Percentiles rank a stretch among this genome's conserved stretches.
phyloP scores from a whole-genome alignment of 495 filamentous ascomycete species.

The Aspergillus incahuasiensis region DNA sequence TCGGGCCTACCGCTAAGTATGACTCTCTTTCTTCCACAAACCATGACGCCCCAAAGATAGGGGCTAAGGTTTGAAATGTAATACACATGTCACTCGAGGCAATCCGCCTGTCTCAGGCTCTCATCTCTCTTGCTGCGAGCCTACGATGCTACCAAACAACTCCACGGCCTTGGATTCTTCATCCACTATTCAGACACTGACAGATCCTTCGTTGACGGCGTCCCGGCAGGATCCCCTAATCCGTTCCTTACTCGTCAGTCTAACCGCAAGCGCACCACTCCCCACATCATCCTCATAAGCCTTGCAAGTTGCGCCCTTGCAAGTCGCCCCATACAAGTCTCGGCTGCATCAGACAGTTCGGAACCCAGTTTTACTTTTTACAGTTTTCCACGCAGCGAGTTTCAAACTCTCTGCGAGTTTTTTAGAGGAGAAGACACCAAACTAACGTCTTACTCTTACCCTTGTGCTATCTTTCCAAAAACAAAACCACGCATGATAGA shows the following conservation, averaged over 20 bases:
- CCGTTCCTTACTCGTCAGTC: neutral
- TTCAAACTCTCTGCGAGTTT: neutral
- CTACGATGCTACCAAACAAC: neutral
- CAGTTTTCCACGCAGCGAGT: neutral
- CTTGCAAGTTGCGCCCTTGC: neutral
- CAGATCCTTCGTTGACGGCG: neutral
- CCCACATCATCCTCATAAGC: neutral
- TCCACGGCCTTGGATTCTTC: neutral
- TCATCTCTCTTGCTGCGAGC: neutral
- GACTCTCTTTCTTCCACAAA: neutral
- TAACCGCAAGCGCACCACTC: neutral
- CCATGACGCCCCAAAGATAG: neutral
- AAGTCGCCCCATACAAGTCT: neutral
- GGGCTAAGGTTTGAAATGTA: neutral
- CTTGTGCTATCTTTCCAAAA: no score
- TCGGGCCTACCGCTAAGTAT: neutral
- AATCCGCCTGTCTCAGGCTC: neutral
- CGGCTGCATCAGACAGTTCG: neutral
- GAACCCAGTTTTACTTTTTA: neutral
- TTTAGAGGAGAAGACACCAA: no score
- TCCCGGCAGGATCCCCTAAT: neutral
- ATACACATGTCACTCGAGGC: neutral
- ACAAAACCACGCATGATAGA: no score
- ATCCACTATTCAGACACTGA: neutral
- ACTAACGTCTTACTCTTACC: no score